phyloP scores from a whole-genome alignment of 345 rosid genomes.

The Pistacia vera region DNA sequence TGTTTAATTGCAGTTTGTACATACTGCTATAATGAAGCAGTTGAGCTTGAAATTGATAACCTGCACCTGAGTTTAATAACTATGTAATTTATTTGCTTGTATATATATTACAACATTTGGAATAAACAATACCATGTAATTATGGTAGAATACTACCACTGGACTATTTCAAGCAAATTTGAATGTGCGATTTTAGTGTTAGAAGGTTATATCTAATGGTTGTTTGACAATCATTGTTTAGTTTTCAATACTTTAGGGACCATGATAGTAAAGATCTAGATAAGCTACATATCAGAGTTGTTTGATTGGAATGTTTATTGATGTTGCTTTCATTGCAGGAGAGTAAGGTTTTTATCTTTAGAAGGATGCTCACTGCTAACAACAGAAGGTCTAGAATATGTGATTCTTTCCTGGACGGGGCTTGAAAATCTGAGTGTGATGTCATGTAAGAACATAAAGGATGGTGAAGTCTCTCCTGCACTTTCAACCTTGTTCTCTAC shows the following conservation, averaged over 20 bases:
- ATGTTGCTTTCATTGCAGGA: slow-evolving; percentile 46
- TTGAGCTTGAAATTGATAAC: neutral
- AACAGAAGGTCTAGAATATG: slow-evolving; percentile 73
- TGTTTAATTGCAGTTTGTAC: neutral
- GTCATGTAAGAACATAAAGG: slow-evolving; percentile 79
- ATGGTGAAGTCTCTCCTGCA: slow-evolving; percentile 66
- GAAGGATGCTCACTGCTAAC: slow-evolving; percentile 87
- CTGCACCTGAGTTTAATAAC: neutral
- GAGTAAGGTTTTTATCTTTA: slow-evolving; percentile 65
- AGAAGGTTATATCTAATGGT: neutral
- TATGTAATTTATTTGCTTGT: neutral
- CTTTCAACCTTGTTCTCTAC: slow-evolving; percentile 66
- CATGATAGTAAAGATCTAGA: too few species aligned
- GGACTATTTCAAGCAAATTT: neutral
- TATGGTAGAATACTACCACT: neutral
- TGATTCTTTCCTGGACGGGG: slow-evolving; percentile 71
- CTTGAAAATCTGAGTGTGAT: slow-evolving; percentile 65
- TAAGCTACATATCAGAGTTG: neutral
- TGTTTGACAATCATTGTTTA: neutral
- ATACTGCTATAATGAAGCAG: neutral
- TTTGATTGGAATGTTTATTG: neutral
- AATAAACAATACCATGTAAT: neutral
- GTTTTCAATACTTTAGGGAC: neutral
- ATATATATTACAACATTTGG: neutral
- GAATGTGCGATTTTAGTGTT: neutral